Evolutionary conservation across 129 eudicot species (phyloP).

Genomic region (Smallanthus sonchifolius): DNA sequence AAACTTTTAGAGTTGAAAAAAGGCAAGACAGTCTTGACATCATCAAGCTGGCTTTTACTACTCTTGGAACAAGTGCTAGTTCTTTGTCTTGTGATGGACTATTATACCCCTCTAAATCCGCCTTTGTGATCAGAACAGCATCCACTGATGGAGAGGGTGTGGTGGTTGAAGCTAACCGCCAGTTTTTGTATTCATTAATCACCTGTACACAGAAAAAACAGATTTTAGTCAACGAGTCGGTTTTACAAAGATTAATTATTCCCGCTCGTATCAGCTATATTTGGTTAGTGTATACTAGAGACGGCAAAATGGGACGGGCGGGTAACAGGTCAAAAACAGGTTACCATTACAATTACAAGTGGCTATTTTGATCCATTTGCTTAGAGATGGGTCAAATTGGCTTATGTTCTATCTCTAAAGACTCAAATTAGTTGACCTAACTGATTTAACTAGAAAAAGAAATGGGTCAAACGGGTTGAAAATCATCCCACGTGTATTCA

Average conservation of each 20-base stretch:
- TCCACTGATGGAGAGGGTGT: constrained; percentile 47
- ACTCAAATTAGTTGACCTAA: neutral
- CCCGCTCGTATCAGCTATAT: neutral
- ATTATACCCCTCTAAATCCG: constrained; percentile 72
- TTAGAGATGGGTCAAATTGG: no score
- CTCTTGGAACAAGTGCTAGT: constrained; percentile 34
- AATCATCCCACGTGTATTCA: neutral
- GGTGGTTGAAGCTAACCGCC: constrained; percentile 30
- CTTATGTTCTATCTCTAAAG: no score
- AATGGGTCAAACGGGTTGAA: neutral
- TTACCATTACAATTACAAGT: no score
- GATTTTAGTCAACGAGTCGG: neutral
- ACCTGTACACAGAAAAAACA: constrained; percentile 38
- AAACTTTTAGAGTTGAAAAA: constrained; percentile 54
- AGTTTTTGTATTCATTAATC: constrained; percentile 54
- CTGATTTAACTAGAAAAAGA: neutral
- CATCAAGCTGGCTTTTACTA: constrained; percentile 41
- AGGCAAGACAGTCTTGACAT: constrained; percentile 60
- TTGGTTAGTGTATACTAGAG: neutral
- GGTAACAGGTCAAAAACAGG: neutral
- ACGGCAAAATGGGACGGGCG: neutral
- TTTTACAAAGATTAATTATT: neutral
- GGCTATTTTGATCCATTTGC: no score
- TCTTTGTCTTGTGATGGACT: constrained; percentile 40
- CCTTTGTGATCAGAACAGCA: constrained; percentile 68